Evolutionary conservation across 192 early-diverging fungal species (phyloP), one percentile per base, ranked within the genome.

Genomic region (Coemansia sp.): DNA sequence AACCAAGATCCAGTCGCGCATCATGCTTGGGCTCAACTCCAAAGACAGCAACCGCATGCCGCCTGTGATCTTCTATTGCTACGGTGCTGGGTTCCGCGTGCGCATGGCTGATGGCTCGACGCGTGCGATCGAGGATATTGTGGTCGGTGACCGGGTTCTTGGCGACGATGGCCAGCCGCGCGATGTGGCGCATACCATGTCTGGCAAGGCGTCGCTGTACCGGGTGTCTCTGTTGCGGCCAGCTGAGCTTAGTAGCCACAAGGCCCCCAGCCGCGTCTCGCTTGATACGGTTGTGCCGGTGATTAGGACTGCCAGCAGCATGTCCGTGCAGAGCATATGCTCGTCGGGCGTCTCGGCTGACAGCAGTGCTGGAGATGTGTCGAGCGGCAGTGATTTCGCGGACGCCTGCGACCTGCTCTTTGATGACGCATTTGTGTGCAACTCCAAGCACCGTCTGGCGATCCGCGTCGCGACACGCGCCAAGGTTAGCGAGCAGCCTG

Each of bases 41-140:
- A 99, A 99, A 78, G 97, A 97, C 91, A 94, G 94, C 53, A 87
- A 85, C 26, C 81, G 96, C 64, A 97, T 97, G 83, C 96, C 96
- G 33, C 92, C 94, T 9, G 91, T 93, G 0, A 90, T 95, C 8
- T 91, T 89, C 59, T 91, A 86, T 46, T 69, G 83, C 61, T 79
- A 75, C 37, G 72, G 53, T 39, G 64, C 55, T 17, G 72, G 64
- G 2, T 56, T 64, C 52, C 64, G 61, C 28, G 65, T 76, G 48
- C 72, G 64, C 49, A 68, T 76, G 72, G 78, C 68, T 30, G 57
- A 78, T 32, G 69, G 76, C n/a, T 58, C 64, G 10, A 33, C 55
- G 19, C 37, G 49, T 26, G 38, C 47, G 20, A 68, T 76, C 8
- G 72, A 76, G 27, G 19, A 61, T 14, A 32, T 76, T 2, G 15